A percentile compares a stretch with the other conserved stretches of the same genome.
Conservation (phyloP, 139 green algal genomes). For the Tetradesmus lagerheimii region DNA sequence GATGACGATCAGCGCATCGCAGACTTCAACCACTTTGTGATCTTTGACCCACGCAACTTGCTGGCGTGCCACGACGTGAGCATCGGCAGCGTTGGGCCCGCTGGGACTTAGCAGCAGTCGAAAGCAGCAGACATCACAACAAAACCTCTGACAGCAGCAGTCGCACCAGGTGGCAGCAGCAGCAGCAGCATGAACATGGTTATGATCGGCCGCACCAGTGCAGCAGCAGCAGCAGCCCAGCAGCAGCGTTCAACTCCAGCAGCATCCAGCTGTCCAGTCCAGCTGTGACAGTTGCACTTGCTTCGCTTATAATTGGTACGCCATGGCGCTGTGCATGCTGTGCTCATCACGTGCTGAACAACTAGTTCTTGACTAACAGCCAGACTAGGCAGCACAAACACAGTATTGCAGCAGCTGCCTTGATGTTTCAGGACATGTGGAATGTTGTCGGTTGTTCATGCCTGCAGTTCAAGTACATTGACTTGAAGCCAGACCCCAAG, state of each 20-base stretch:
- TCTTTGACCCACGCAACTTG: constrained; percentile 72
- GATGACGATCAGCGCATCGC: constrained; percentile 60
- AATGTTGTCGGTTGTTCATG: too few species aligned
- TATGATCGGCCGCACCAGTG: not conserved
- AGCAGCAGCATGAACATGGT: not conserved
- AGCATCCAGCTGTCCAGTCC: not conserved
- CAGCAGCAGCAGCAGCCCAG: not conserved
- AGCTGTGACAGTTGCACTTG: too few species aligned
- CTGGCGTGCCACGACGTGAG: constrained; percentile 82
- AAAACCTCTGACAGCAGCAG: not conserved
- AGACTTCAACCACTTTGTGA: constrained; percentile 90
- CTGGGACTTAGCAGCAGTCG: too few species aligned
- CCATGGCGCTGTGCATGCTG: too few species aligned
- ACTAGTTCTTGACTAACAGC: too few species aligned
- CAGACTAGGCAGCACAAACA: too few species aligned
- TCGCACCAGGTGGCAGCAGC: not conserved
- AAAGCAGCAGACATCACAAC: not conserved
- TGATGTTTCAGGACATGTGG: too few species aligned
- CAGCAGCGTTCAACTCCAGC: not conserved
- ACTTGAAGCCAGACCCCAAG: constrained; percentile 76
- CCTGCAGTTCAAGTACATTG: constrained; percentile 69
- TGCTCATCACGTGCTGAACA: too few species aligned
- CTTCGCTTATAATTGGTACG: too few species aligned
- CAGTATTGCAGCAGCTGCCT: too few species aligned
- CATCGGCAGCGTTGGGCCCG: too few species aligned